phyloP scores from a whole-genome alignment of 148 eudicot genomes.

The Fallopia convolvulus region DNA sequence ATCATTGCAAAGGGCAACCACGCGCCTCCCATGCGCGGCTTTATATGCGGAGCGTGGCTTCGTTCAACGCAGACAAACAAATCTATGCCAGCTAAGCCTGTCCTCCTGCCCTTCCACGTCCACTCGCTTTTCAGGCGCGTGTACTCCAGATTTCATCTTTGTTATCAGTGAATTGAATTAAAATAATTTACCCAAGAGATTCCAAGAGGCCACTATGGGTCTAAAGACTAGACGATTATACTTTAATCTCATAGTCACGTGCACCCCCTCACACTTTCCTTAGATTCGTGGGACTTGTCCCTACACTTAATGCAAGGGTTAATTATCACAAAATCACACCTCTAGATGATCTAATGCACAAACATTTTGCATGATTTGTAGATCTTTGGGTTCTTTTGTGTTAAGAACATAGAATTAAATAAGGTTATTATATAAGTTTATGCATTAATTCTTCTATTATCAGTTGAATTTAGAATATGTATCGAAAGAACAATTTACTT shows the following conservation, averaged over 20 bases:
- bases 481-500: too few relatives aligned
- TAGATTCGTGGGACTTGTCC: not conserved
- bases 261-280: not conserved
- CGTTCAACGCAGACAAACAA: not conserved
- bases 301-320: not conserved
- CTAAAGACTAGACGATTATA: not conserved
- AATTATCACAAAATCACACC: not conserved
- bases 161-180: not conserved
- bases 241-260: constrained; percentile 7
- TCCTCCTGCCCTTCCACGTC: not conserved
- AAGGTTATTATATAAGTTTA: too few relatives aligned
- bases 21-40: constrained; percentile 10
- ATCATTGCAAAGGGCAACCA: not conserved
- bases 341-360: not conserved
- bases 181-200: not conserved
- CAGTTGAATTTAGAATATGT: too few relatives aligned
- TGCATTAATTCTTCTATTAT: too few relatives aligned
- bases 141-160: not conserved
- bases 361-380: too few relatives aligned
- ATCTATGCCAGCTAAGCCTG: not conserved
- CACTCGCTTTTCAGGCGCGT: not conserved
- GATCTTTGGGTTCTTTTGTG: too few relatives aligned
- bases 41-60: constrained; percentile 4
- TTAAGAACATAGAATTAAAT: too few relatives aligned
- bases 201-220: not conserved